Conservation (phyloP, 441 rosid species). For the Sinapis alba region DNA sequence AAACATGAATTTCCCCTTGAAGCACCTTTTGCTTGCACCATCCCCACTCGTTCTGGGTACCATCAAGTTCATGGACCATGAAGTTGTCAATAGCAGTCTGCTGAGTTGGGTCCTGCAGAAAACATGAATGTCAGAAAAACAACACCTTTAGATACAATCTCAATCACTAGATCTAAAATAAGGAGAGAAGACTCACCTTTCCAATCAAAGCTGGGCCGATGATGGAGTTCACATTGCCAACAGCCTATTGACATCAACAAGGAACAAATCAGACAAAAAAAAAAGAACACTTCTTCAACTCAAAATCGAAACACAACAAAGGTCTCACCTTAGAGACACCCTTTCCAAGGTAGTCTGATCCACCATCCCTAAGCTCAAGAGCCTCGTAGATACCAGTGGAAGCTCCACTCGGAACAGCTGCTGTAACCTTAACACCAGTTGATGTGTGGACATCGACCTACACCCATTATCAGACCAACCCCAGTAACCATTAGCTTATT, state of each 20-base stretch:
- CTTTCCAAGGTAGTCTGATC: conserved; percentile 93
- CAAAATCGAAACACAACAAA: background rate
- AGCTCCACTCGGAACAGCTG: conserved; percentile 97
- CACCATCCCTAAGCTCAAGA: conserved; percentile 94
- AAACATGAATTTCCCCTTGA: background rate
- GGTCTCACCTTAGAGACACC: conserved; percentile 80
- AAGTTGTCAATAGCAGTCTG: conserved; percentile 78
- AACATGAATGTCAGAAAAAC: background rate
- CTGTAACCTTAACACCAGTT: conserved; percentile 57
- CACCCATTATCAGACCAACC: conserved; percentile 3
- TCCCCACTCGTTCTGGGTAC: conserved; percentile 98
- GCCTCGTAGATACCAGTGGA: conserved; percentile 99
- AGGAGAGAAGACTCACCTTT: conserved; percentile 49
- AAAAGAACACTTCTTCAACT: background rate
- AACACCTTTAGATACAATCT: background rate
- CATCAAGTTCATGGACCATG: conserved; percentile 97
- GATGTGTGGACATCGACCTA: conserved; percentile 71
- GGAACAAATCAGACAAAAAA: background rate
- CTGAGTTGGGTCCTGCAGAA: conserved; percentile 80
- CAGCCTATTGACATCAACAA: conserved; percentile 55
- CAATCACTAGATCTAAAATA: background rate
- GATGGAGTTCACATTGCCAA: conserved; percentile 73
- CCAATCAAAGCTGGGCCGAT: conserved; percentile 96
- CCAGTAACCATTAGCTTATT: conserved; percentile 5
- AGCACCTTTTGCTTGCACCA: conserved; percentile 99